Conservation (phyloP, 176 grass and related monocot genomes). For the Aechmea fasciata region DNA sequence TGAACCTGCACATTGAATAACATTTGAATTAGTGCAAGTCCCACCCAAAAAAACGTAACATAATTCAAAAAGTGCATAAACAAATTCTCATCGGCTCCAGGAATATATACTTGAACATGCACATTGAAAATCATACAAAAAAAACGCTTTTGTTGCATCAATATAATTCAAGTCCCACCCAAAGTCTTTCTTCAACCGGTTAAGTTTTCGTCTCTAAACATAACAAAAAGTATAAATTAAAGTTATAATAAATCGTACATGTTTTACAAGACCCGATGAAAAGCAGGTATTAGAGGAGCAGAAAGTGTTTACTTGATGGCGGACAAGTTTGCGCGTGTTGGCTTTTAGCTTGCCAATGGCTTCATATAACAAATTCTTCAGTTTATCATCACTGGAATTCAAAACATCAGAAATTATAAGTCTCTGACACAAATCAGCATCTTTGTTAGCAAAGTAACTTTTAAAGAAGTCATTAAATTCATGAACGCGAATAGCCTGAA, state of each 20-base stretch:
- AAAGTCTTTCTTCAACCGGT: slow-evolving; percentile 53
- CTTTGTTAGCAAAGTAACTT: slow-evolving; percentile 33
- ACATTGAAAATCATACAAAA: too few species aligned
- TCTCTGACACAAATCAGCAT: slow-evolving; percentile 4
- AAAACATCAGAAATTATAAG: slow-evolving; percentile 10
- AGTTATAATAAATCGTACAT: neutral
- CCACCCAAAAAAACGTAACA: too few species aligned
- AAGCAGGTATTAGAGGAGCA: neutral
- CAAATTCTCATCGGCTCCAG: too few species aligned
- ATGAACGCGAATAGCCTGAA: slow-evolving; percentile 83
- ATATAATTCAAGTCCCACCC: slow-evolving; percentile 72
- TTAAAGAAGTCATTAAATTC: slow-evolving; percentile 80
- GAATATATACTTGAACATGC: too few species aligned
- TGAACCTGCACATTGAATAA: too few species aligned
- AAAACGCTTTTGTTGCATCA: slow-evolving; percentile 77
- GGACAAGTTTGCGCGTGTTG: slow-evolving; percentile 70
- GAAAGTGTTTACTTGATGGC: slow-evolving; percentile 60
- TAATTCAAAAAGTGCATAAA: too few species aligned
- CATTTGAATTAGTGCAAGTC: too few species aligned
- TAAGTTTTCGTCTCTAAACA: slow-evolving; percentile 45
- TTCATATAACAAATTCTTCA: slow-evolving; percentile 58
- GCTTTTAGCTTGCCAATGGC: slow-evolving; percentile 62
- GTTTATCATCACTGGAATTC: slow-evolving; percentile 23
- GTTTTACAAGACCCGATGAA: neutral
- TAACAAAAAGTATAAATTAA: neutral